Conservation (phyloP, 23 red algal genomes). For the Cyanidiococcus yangmingshanensis region DNA sequence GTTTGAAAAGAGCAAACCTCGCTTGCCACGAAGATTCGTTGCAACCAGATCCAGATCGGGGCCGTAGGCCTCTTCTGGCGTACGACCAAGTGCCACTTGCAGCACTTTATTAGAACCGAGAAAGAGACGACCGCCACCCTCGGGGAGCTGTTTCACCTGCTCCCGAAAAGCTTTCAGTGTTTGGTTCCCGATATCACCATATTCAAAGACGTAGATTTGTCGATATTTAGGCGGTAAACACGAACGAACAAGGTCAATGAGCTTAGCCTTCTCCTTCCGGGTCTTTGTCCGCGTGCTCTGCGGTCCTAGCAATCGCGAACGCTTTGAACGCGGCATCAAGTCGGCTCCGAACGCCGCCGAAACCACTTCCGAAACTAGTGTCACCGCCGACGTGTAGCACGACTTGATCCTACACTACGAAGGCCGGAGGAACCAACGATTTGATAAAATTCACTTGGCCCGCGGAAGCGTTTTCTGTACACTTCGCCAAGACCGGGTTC, state of each 20-base stretch:
- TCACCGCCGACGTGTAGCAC: no score
- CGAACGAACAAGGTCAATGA: background rate
- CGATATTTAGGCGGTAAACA: background rate
- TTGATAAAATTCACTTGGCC: no score
- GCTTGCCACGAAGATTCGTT: slow-evolving; percentile 13
- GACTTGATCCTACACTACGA: no score
- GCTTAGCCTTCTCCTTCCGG: background rate
- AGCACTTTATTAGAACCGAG: slow-evolving; percentile 22
- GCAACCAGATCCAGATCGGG: slow-evolving; percentile 5
- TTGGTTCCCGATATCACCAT: background rate
- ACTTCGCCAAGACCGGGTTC: no score
- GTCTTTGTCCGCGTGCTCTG: background rate
- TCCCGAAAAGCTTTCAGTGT: background rate
- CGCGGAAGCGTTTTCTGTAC: no score
- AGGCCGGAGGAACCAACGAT: no score
- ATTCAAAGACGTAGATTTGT: background rate
- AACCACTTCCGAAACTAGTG: no score
- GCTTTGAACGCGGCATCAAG: background rate
- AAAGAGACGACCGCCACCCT: slow-evolving; percentile 26
- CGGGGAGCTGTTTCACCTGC: background rate
- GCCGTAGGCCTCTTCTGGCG: slow-evolving; percentile 6
- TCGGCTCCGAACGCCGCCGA: no score
- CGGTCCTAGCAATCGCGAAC: background rate
- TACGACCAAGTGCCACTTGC: slow-evolving; percentile 14
- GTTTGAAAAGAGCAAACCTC: slow-evolving; percentile 21